phyloP scores from a whole-genome alignment of 208 protist species.

The Wallacemonas sp. region DNA sequence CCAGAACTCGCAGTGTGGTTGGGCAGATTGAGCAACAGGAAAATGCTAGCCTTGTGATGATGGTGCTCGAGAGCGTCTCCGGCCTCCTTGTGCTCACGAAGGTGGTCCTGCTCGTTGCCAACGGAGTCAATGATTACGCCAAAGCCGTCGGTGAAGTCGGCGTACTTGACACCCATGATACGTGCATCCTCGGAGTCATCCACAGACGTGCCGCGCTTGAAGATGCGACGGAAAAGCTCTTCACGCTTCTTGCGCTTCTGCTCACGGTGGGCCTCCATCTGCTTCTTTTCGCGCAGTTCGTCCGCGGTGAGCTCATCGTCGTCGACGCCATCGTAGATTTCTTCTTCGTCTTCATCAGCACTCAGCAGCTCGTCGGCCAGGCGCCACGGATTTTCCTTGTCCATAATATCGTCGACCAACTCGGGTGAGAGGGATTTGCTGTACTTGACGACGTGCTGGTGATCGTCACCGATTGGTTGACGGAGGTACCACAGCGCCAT shows the following conservation, averaged over 20 bases:
- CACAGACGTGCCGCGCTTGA: constrained; percentile 67
- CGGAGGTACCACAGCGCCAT: constrained; percentile 85
- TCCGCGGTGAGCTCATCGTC: constrained; percentile 48
- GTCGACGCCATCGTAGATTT: constrained; percentile 42
- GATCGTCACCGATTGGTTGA: constrained; percentile 78
- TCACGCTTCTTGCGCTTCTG: constrained; percentile 49
- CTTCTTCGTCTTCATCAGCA: constrained; percentile 53
- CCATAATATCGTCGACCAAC: constrained; percentile 41
- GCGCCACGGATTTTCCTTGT: constrained; percentile 57
- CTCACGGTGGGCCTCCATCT: constrained; percentile 27
- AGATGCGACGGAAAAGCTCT: constrained; percentile 61
- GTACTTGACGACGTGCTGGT: constrained; percentile 83
- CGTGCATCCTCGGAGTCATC: constrained; percentile 62
- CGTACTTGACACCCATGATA: constrained; percentile 80
- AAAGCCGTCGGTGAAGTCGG: constrained; percentile 71
- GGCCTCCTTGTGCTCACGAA: constrained; percentile 26
- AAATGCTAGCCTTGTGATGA: constrained; percentile 61
- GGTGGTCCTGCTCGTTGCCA: constrained; percentile 41
- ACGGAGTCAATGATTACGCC: constrained; percentile 75
- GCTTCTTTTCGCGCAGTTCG: constrained; percentile 30
- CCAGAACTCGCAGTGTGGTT: constrained; percentile 33
- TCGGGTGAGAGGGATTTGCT: constrained; percentile 62
- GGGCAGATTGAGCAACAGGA: constrained; percentile 67
- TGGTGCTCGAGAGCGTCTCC: constrained; percentile 30
- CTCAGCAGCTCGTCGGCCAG: constrained; percentile 71